Conservation (phyloP, 2,329 filamentous ascomycete species). For the Epichloe scottii region DNA sequence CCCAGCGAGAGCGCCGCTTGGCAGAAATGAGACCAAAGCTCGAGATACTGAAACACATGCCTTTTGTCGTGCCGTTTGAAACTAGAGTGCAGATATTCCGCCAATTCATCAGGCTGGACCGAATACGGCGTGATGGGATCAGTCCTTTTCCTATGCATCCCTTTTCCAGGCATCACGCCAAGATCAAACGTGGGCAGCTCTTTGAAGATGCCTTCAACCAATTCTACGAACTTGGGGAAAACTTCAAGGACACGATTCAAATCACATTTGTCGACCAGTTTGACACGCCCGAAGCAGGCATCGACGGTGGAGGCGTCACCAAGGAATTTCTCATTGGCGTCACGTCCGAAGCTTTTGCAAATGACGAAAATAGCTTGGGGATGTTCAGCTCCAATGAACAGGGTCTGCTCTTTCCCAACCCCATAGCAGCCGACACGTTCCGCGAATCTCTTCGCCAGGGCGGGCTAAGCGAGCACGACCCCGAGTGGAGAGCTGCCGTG, state of each 20-base stretch:
- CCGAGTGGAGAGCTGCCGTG: conserved; percentile 45
- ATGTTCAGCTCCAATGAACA: conserved; percentile 78
- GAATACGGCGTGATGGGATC: conserved; percentile 13
- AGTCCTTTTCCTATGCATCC: conserved; percentile 6
- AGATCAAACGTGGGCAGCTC: conserved; percentile 63
- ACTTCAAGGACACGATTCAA: conserved; percentile 86
- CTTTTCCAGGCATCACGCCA: conserved; percentile 56
- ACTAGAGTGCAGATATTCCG: conserved; percentile 87
- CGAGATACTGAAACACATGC: conserved; percentile 89
- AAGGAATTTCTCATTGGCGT: conserved; percentile 93
- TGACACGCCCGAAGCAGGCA: conserved; percentile 75
- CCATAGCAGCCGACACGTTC: conserved; percentile 58
- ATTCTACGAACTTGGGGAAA: conserved; percentile 71
- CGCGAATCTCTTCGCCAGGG: conserved; percentile 42
- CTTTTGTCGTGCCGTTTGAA: conserved; percentile 89
- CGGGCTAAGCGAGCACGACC: conserved; percentile 38
- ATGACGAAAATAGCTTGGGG: conserved; percentile 28
- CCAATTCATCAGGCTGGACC: conserved; percentile 75
- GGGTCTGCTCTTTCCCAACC: conserved; percentile 82
- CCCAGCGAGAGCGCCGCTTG: conserved; percentile 56
- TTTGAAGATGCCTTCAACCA: conserved; percentile 78
- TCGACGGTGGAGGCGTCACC: conserved; percentile 92
- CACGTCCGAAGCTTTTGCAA: conserved; percentile 69
- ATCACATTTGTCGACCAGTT: conserved; percentile 95
- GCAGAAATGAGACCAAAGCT: conserved; percentile 74